These are phyloP conservation scores for Starmerella powellii DNA, from an alignment of 805 yeast species.

Conservation along the genomic window DNA sequence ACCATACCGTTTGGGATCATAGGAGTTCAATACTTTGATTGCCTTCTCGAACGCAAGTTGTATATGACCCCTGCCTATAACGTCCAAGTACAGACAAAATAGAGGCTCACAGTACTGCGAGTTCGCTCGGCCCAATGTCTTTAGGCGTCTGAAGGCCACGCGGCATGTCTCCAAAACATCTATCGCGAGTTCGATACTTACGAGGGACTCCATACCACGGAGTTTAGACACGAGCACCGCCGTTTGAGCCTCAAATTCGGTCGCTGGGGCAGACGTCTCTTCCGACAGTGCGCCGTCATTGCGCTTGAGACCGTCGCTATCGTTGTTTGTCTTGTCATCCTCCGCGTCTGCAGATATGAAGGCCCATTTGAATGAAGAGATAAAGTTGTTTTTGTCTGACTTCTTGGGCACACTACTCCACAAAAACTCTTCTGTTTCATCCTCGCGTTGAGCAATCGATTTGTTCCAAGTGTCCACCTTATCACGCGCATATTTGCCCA, in stretches of 20 bases:
- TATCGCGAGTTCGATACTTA: constrained; percentile 70
- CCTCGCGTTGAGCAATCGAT: constrained; percentile 34
- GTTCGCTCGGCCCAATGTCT: constrained; percentile 32
- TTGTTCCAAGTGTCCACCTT: constrained; percentile 28
- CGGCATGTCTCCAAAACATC: constrained; percentile 59
- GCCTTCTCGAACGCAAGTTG: constrained; percentile 78
- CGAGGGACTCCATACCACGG: constrained; percentile 59
- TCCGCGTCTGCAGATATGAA: constrained; percentile 7
- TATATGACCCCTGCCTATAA: constrained; percentile 64
- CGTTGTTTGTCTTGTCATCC: not conserved
- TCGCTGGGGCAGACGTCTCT: constrained; percentile 15
- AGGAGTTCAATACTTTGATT: constrained; percentile 50
- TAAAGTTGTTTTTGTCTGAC: constrained; percentile 40
- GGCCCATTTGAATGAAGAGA: constrained; percentile 36
- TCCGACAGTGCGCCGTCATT: not conserved
- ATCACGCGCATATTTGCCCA: constrained; percentile 23
- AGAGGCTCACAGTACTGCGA: constrained; percentile 45
- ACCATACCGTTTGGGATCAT: constrained; percentile 44
- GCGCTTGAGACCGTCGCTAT: not conserved
- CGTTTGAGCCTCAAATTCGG: constrained; percentile 65
- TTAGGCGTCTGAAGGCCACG: constrained; percentile 46
- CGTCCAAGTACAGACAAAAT: constrained; percentile 51
- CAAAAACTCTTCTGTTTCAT: constrained; percentile 37
- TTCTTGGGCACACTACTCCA: constrained; percentile 37
- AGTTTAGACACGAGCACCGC: constrained; percentile 66